These are phyloP conservation scores for Pythium biforme DNA, from an alignment of 352 stramenopile species.

Conservation along the genomic window DNA sequence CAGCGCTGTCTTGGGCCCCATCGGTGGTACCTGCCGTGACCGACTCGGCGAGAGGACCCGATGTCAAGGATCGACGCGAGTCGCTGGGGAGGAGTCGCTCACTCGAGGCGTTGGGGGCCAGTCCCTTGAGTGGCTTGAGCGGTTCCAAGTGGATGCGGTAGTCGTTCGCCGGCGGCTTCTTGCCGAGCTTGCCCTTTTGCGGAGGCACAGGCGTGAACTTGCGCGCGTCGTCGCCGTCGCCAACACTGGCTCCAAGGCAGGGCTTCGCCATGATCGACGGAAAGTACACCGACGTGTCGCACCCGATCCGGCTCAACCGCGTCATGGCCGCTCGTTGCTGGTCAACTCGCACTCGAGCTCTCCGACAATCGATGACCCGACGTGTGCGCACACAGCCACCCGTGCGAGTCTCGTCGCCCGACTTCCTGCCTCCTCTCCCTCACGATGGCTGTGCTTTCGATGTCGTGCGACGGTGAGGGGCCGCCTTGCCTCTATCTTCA, in stretches of 20 bases:
- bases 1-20: neutral
- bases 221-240: constrained; percentile 25
- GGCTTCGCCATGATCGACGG: constrained; percentile 44
- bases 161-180: constrained; percentile 48
- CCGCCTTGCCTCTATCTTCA: neutral
- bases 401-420: too few species aligned
- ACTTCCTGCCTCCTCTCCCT: too few species aligned
- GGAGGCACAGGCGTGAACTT: constrained; percentile 49
- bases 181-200: constrained; percentile 50
- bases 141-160: constrained; percentile 66
- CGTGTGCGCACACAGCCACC: too few species aligned
- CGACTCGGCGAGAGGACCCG: neutral
- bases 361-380: neutral
- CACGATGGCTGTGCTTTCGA: too few species aligned
- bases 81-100: constrained; percentile 10
- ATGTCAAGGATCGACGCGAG: neutral
- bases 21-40: neutral
- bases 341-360: neutral
- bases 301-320: constrained; percentile 36
- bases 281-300: constrained; percentile 46
- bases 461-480: too few species aligned
- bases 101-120: constrained; percentile 14
- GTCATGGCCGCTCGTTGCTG: constrained; percentile 24
- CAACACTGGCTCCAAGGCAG: constrained; percentile 15
- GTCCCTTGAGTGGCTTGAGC: constrained; percentile 42